phyloP scores from a whole-genome alignment of 2,329 filamentous ascomycete species.

The Ceratocystis variospora region DNA sequence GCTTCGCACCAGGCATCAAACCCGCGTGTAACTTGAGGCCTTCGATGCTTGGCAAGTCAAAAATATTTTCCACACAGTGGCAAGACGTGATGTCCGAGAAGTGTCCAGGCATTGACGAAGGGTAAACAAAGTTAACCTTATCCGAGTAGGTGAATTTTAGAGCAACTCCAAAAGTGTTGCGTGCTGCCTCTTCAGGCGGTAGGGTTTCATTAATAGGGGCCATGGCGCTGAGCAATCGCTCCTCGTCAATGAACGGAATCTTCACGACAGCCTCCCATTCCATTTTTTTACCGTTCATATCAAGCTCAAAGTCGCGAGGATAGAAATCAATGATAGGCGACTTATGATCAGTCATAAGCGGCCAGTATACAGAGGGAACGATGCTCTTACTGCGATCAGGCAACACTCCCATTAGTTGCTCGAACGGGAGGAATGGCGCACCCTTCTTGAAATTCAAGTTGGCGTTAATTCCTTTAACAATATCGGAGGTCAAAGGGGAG shows the following conservation, averaged over 20 bases:
- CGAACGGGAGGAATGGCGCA: slow-evolving; percentile 85
- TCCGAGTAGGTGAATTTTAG: slow-evolving; percentile 83
- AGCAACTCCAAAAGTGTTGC: slow-evolving; percentile 84
- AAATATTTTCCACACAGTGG: slow-evolving; percentile 89
- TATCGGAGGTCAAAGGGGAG: slow-evolving; percentile 91
- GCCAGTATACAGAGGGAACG: slow-evolving; percentile 74
- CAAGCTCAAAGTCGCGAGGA: slow-evolving; percentile 86
- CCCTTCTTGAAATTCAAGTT: slow-evolving; percentile 87
- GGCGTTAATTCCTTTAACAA: slow-evolving; percentile 72
- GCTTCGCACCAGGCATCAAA: slow-evolving; percentile 67
- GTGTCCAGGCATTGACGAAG: slow-evolving; percentile 72
- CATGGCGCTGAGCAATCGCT: slow-evolving; percentile 73
- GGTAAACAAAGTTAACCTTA: slow-evolving; percentile 67
- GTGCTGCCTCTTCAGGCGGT: slow-evolving; percentile 60
- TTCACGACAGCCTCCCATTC: slow-evolving; percentile 99
- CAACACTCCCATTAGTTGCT: slow-evolving; percentile 96
- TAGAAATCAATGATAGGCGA: slow-evolving; percentile 98
- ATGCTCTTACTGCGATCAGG: slow-evolving; percentile 96
- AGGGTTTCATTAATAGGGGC: slow-evolving; percentile 65
- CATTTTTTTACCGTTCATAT: slow-evolving; percentile 99
- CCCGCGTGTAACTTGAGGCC: slow-evolving; percentile 76
- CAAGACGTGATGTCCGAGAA: slow-evolving; percentile 83
- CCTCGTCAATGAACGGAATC: slow-evolving; percentile 96
- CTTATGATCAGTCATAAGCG: slow-evolving; percentile 77
- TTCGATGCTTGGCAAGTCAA: slow-evolving; percentile 84